Conservation (phyloP, 2,329 filamentous ascomycete species). For the Penicillium nordicum region DNA sequence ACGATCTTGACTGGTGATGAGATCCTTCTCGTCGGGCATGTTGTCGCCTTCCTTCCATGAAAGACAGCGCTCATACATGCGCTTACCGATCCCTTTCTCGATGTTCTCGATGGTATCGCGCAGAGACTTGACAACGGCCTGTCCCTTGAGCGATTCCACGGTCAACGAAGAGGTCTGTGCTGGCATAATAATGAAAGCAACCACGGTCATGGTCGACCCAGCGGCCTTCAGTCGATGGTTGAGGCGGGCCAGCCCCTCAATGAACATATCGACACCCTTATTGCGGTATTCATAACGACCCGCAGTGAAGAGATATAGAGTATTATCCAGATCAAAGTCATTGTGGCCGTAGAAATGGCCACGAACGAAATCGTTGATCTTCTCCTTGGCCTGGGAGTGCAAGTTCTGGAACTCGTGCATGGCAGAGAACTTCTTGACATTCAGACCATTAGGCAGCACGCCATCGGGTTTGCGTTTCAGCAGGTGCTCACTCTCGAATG, state of each 20-base stretch:
- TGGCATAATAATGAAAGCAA: slow-evolving; percentile 98
- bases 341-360: slow-evolving; percentile 98
- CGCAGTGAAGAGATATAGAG: slow-evolving; percentile 94
- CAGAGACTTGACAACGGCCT: slow-evolving; percentile 95
- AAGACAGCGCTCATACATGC: slow-evolving; percentile 89
- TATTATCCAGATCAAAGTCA: slow-evolving; percentile 95
- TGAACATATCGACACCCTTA: slow-evolving; percentile 99
- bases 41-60: slow-evolving; percentile 94
- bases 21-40: slow-evolving; percentile 92
- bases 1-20: slow-evolving; percentile 87
- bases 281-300: slow-evolving; percentile 97
- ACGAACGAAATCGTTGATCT: slow-evolving; percentile 96
- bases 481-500: slow-evolving; percentile 95
- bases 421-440: slow-evolving; percentile 97
- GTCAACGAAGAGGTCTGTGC: slow-evolving; percentile 93
- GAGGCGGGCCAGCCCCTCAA: slow-evolving; percentile 88
- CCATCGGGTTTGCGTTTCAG: slow-evolving; percentile 97
- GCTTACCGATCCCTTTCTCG: slow-evolving; percentile 84
- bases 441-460: slow-evolving; percentile 91
- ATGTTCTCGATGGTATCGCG: slow-evolving; percentile 91
- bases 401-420: slow-evolving; percentile 99
- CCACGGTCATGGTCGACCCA: slow-evolving; percentile 87
- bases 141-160: slow-evolving; percentile 91
- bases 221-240: slow-evolving; percentile 86
- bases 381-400: slow-evolving; percentile 93